A percentile compares a stretch with the other conserved stretches of the same genome.
These are phyloP conservation scores for Deinandra increscens DNA, from an alignment of 129 eudicot species.

Conservation along the genomic window DNA sequence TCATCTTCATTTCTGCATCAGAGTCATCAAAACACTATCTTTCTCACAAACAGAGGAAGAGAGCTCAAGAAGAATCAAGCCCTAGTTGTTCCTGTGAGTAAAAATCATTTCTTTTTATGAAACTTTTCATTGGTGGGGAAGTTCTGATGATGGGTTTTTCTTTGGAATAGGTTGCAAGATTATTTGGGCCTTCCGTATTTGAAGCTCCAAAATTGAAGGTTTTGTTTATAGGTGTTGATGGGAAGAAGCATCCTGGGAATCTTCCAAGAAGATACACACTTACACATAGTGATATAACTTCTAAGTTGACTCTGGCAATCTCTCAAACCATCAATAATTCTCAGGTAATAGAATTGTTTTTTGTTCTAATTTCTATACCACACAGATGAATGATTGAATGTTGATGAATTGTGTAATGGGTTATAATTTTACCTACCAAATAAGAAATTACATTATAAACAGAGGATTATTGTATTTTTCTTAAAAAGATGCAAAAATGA, in stretches of 20 bases:
- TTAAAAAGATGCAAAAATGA: background rate
- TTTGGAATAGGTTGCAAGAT: slow-evolving; percentile 65
- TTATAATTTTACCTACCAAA: background rate
- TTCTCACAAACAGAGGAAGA: slow-evolving; percentile 41
- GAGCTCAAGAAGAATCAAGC: slow-evolving; percentile 31
- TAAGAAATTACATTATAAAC: background rate
- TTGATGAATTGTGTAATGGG: slow-evolving; percentile 1
- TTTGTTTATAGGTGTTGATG: slow-evolving; percentile 77
- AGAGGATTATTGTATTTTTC: slow-evolving; percentile 2
- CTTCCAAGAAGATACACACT: slow-evolving; percentile 89
- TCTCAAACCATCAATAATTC: slow-evolving; percentile 34
- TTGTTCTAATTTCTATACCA: background rate
- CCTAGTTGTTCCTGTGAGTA: slow-evolving; percentile 48
- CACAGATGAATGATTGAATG: slow-evolving; percentile 20
- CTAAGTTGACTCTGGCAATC: slow-evolving; percentile 78
- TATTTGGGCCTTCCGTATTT: slow-evolving; percentile 86
- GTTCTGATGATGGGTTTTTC: slow-evolving; percentile 19
- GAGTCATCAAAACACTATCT: slow-evolving; percentile 15
- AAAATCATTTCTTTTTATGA: background rate
- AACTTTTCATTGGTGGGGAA: no score
- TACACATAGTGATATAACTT: slow-evolving; percentile 77
- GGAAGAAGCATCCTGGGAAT: slow-evolving; percentile 69
- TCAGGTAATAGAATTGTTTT: slow-evolving; percentile 45
- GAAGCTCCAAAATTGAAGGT: slow-evolving; percentile 87
- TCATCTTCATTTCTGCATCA: slow-evolving; percentile 20